Evolutionary conservation across 2,329 filamentous ascomycete species (phyloP).

Genomic region (Fusarium euwallaceae): DNA sequence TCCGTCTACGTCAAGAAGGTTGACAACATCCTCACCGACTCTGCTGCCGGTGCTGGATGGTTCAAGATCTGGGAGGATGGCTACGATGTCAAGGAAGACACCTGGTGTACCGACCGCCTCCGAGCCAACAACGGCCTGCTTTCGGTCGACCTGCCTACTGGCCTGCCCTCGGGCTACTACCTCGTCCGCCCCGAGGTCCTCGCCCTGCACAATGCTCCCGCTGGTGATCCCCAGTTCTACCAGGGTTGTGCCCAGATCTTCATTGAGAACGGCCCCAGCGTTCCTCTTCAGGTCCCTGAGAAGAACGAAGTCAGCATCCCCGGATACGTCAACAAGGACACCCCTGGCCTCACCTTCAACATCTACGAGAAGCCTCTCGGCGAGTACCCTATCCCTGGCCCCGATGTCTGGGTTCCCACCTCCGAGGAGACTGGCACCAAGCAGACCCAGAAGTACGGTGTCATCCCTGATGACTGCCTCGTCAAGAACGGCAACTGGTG

Average conservation of each 20-base stretch:
- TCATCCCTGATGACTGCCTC: constrained; percentile 68
- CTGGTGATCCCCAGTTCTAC: constrained; percentile 78
- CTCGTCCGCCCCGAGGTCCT: constrained; percentile 79
- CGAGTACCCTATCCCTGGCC: constrained; percentile 68
- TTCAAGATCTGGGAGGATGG: constrained; percentile 83
- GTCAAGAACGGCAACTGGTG: constrained; percentile 81
- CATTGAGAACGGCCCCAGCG: constrained; percentile 62
- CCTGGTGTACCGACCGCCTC: constrained; percentile 80
- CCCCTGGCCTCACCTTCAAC: constrained; percentile 72
- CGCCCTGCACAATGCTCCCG: constrained; percentile 73
- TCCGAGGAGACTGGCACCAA: constrained; percentile 33
- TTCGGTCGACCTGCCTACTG: constrained; percentile 71
- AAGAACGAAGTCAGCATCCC: constrained; percentile 72
- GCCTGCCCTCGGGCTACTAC: constrained; percentile 75
- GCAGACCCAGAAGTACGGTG: constrained; percentile 56
- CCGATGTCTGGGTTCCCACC: constrained; percentile 63
- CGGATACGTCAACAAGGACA: constrained; percentile 69
- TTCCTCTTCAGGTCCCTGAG: constrained; percentile 61
- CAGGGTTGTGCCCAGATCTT: constrained; percentile 79
- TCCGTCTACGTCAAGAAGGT: constrained; percentile 82
- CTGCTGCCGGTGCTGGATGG: constrained; percentile 76
- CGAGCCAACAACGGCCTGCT: constrained; percentile 74
- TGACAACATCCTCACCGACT: constrained; percentile 63
- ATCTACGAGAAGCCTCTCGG: constrained; percentile 67
- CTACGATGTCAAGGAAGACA: constrained; percentile 65